phyloP scores from a whole-genome alignment of 805 yeast genomes.

The Wickerhamiella allomyrinae region DNA sequence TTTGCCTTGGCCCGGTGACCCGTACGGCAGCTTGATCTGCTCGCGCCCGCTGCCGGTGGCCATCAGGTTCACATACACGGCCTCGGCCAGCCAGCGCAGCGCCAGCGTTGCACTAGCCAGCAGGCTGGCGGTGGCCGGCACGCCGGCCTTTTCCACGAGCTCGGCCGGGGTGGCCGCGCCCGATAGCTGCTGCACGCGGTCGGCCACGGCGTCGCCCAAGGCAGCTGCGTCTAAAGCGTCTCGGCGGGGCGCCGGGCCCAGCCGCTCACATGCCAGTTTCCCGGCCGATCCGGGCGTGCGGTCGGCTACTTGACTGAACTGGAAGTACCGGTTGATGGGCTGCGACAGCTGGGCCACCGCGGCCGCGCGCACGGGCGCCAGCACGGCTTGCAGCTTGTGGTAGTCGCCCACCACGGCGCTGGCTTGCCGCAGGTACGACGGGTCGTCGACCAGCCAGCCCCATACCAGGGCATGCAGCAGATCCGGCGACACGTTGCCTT shows the following conservation, averaged over 20 bases:
- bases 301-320: slow-evolving; percentile 43
- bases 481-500: slow-evolving; percentile 56
- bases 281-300: slow-evolving; percentile 8
- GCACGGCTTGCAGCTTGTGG: slow-evolving; percentile 30
- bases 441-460: slow-evolving; percentile 41
- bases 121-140: not conserved
- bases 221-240: not conserved
- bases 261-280: not conserved
- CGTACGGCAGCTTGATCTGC: not conserved
- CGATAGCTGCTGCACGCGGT: not conserved
- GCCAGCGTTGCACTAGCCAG: slow-evolving; percentile 9
- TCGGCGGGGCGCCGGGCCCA: not conserved
- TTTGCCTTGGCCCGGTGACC: no score
- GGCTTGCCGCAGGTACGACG: slow-evolving; percentile 29
- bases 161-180: not conserved
- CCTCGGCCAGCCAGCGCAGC: slow-evolving; percentile 15
- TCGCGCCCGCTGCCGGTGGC: slow-evolving; percentile 3
- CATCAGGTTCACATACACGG: slow-evolving; percentile 9
- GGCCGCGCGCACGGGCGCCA: slow-evolving; percentile 38
- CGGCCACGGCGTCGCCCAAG: not conserved
- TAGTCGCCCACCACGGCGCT: slow-evolving; percentile 30
- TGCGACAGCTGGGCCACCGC: slow-evolving; percentile 56
- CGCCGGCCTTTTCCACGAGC: not conserved
- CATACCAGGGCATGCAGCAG: slow-evolving; percentile 52
- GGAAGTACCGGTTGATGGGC: slow-evolving; percentile 71